Base-by-base conservation (phyloP, 2,329 filamentous ascomycete genomes). In the Didymella glomerata region DNA sequence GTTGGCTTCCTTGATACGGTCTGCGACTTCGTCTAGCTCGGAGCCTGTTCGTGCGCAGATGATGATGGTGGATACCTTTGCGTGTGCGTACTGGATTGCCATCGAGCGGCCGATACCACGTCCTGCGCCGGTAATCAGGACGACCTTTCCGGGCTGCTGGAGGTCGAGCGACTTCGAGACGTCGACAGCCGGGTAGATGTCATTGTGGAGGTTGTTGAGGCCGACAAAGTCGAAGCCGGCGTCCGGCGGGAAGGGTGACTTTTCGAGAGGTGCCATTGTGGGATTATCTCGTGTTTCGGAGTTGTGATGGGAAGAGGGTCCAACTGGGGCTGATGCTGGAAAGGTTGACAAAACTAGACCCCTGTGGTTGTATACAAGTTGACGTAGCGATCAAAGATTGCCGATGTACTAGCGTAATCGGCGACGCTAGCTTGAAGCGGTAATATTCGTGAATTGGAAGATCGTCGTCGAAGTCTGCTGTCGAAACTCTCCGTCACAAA, bases 41-140 rank as follows among this genome's bases (percentile, higher is more conserved):
- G 40, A 30, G n/a, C 74, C 66, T 2, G 81, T 84, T 22, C 86
- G 82, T 0, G 85, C 85, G 7, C 76, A 81, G 20, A 88, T 76
- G 16, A 81, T 82, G 55, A 89, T 84, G 27, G 75, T 70, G 0
- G 81, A 78, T 28, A 81, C 82, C 4, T 83, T 83, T 4, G 85
- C 85, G 63, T 76, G 76, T 20, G 85, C 86, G 65, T 82, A 88
- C 10, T 83, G 81, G n/a, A 84, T 67, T 1, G 85, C 85, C 3
- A 81, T 84, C 14, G 81, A 79, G 2, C 77, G 77, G 6, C 86
- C 86, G 34, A 87, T 81, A 3, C 85, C 85, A 38, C 81, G 82
- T 2, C 82, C 83, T 0, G 82, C 85, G 9, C 85, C 86, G 0
- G 81, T 85, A 49, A 88, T 81, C 57, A 89, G 78, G 45, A 84